These are phyloP conservation scores for Aristolochia contorta DNA, from an alignment of 164 flowering plant species.

Conservation along the genomic window DNA sequence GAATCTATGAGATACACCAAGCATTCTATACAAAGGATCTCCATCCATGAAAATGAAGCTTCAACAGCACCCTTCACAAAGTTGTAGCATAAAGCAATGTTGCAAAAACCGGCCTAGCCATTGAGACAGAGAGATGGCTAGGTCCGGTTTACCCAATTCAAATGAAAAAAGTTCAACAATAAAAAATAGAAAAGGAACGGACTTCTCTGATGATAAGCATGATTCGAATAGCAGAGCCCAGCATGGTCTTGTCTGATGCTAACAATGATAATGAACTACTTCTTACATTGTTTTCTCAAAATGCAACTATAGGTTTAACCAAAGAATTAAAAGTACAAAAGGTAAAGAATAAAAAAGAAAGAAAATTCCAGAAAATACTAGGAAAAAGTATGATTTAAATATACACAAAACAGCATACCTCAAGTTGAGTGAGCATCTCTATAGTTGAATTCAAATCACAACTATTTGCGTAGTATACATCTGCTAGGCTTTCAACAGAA, in stretches of 20 bases:
- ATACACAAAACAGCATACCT: constrained; percentile 41
- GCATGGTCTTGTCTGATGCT: no score
- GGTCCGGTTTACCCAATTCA: no score
- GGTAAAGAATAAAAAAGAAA: not conserved
- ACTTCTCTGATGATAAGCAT: no score
- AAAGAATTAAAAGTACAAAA: not conserved
- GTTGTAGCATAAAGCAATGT: not conserved
- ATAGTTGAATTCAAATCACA: constrained; percentile 80
- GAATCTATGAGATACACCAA: not conserved
- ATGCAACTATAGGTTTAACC: no score
- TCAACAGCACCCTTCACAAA: not conserved
- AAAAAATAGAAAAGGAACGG: no score
- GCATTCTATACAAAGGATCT: not conserved
- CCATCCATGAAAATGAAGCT: not conserved
- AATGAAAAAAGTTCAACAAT: no score
- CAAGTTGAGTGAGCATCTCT: constrained; percentile 96
- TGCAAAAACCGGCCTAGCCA: no score
- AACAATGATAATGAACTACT: no score
- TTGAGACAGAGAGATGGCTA: no score
- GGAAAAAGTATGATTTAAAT: not conserved
- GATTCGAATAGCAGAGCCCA: no score
- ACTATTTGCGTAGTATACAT: constrained; percentile 77
- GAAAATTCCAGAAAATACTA: not conserved
- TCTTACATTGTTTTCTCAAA: no score
- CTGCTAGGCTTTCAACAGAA: constrained; percentile 93